Conservation (phyloP, 208 protist genomes). For the Blastocrithidia nonstop region DNA sequence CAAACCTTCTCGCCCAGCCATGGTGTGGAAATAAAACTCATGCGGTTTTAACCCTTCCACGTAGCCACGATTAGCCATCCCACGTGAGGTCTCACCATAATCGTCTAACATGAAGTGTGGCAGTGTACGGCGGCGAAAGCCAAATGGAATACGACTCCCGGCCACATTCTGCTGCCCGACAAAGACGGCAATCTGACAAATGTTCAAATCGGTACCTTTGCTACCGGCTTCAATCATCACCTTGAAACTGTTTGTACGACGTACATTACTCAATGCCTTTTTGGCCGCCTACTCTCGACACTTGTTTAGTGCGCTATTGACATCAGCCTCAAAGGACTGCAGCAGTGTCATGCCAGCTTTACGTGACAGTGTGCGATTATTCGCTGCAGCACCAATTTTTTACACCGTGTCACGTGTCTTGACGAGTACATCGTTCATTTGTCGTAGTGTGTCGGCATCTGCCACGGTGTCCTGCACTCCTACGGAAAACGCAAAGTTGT, state of each 20-base stretch:
- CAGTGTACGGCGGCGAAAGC: conserved; percentile 93
- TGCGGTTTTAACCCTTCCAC: conserved; percentile 94
- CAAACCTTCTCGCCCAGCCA: conserved; percentile 98
- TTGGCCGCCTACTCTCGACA: conserved; percentile 85
- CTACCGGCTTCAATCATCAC: conserved; percentile 95
- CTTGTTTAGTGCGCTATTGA: conserved; percentile 92
- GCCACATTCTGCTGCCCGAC: conserved; percentile 99
- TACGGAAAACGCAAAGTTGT: conserved; percentile 94
- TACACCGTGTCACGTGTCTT: conserved; percentile 83
- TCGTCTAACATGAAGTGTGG: conserved; percentile 98
- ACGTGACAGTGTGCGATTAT: conserved; percentile 86
- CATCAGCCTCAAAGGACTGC: conserved; percentile 97
- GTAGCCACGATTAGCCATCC: conserved; percentile 98
- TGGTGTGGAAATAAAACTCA: conserved; percentile 99
- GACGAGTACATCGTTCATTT: conserved; percentile 86
- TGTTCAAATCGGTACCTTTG: conserved; percentile 98
- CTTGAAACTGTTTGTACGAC: conserved; percentile 90
- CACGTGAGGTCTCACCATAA: conserved; percentile 92
- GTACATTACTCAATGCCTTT: conserved; percentile 65
- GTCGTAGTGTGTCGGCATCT: conserved; percentile 77
- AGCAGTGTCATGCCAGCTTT: conserved; percentile 91
- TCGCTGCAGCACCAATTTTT: conserved; percentile 83
- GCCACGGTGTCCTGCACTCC: conserved; percentile 98
- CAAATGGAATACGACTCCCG: conserved; percentile 96
- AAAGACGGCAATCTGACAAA: conserved; percentile 98